Evolutionary conservation across 2,329 filamentous ascomycete genomes (phyloP), one percentile per base, ranked within the genome.

Genomic region (Metarhizium humberi): DNA sequence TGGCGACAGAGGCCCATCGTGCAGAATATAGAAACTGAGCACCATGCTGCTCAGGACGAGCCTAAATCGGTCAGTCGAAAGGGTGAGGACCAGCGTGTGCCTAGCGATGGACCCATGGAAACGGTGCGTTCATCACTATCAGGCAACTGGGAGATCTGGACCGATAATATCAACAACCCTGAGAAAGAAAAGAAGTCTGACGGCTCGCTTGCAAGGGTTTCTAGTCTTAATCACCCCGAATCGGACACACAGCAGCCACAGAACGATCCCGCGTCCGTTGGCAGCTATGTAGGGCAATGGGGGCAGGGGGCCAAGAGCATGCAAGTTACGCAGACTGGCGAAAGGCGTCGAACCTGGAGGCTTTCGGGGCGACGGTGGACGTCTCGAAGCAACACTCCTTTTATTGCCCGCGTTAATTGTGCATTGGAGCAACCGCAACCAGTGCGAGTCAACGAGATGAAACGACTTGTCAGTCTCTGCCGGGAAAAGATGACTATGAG

Each of bases 351-450:
- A 42, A 54, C 56, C 6, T 58, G 59, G 43, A 56, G 57, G 29
- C 47, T 54, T 25, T 43, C 55, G 8, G 55, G 57, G 8, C 60
- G 59, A 45, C 59, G 61, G 10, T 58, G 56, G 49, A 54, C 62
- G 16, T 62, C 63, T 20, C 60, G 61, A 18, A 61, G 61, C 46
- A 58, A 57, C 13, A 57, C 55, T 1, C 57, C 62, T 2, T 53
- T 69, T 1, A 48, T 70, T 20, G 63, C 66, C 8, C 65, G 61
- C 46, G 62, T 57, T 13, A 56, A 59, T n/a, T 71, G 69, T 25
- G 51, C 56, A 1, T 58, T 71, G 16, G 62, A 69, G 49, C 65
- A 70, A 51, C 67, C 69, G 2, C 61, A 57, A 34, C 69, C 69
- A 2, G 57, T 71, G 5, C 60, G 64, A 53, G 64, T 60, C 4